Evolutionary conservation across 2,329 filamentous ascomycete species (phyloP).

Genomic region (Epichloe typhina): DNA sequence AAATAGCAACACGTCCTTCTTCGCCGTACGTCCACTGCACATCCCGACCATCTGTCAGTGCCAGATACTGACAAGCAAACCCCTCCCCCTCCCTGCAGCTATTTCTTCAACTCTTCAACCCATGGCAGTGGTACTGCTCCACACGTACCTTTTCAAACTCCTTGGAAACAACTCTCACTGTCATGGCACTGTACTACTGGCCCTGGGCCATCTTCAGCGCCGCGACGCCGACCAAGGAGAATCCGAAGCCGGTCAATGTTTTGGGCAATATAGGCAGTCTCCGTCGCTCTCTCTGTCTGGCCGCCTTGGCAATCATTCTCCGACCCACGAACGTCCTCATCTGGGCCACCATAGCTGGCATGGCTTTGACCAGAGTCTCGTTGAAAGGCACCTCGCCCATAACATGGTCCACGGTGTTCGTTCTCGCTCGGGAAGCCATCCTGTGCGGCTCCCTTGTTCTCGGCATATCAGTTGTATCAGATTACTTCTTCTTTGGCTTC

Average conservation of each 20-base stretch:
- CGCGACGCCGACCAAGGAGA: conserved; percentile 25
- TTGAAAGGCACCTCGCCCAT: conserved; percentile 27
- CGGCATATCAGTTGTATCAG: conserved; percentile 49
- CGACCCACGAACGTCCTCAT: conserved; percentile 83
- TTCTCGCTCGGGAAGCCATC: conserved; percentile 49
- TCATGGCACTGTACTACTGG: conserved; percentile 68
- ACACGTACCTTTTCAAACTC: conserved; percentile 91
- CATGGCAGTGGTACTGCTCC: conserved; percentile 96
- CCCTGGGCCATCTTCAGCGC: conserved; percentile 61
- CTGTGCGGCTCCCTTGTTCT: conserved; percentile 52
- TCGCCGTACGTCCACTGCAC: conserved; percentile 40
- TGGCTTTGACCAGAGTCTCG: conserved; percentile 30
- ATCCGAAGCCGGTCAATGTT: conserved; percentile 18
- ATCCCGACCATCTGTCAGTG: background rate
- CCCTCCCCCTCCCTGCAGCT: conserved; percentile 13
- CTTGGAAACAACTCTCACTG: conserved; percentile 77
- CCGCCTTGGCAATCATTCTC: conserved; percentile 70
- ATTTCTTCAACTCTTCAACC: conserved; percentile 23
- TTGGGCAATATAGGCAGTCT: conserved; percentile 18
- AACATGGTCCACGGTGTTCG: conserved; percentile 27
- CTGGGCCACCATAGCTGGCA: conserved; percentile 53
- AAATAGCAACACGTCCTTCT: conserved; percentile 49
- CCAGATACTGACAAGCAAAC: background rate
- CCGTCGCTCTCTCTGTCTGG: conserved; percentile 55
- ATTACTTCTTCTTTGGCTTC: conserved; percentile 66